Evolutionary conservation across 352 stramenopile species (phyloP).

Genomic region (Globisporangium spiculum): DNA sequence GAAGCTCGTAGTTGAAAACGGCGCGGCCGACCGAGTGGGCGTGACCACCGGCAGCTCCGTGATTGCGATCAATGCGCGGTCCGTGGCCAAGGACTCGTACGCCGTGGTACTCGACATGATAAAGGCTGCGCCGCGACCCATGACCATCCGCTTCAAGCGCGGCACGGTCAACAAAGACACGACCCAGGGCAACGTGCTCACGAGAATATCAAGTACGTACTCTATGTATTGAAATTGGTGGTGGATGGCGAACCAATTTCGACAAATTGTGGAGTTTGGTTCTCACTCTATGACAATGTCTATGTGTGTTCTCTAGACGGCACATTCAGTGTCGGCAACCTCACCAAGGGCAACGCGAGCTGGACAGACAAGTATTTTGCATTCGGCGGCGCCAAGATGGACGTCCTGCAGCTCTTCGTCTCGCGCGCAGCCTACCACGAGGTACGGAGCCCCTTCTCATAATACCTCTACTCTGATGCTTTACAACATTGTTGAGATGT

Average conservation of each 20-base stretch:
- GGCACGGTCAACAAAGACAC: constrained; percentile 63
- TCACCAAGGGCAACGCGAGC: constrained; percentile 70
- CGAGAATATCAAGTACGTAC: constrained; percentile 73
- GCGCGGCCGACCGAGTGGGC: constrained; percentile 60
- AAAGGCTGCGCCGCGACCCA: constrained; percentile 69
- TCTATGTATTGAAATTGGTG: background rate
- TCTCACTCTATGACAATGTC: constrained; percentile 13
- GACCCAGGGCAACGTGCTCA: constrained; percentile 67
- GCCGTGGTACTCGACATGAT: constrained; percentile 70
- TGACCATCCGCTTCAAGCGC: constrained; percentile 71
- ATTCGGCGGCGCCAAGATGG: constrained; percentile 76
- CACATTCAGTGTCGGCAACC: constrained; percentile 80
- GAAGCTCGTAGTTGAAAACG: constrained; percentile 81
- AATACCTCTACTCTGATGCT: background rate
- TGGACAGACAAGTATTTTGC: constrained; percentile 83
- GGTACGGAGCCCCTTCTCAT: constrained; percentile 23
- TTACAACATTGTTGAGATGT: background rate
- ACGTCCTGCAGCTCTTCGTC: constrained; percentile 83
- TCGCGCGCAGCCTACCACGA: constrained; percentile 81
- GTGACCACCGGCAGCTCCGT: constrained; percentile 69
- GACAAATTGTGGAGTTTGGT: constrained; percentile 9
- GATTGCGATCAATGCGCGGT: constrained; percentile 66
- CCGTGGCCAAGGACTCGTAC: constrained; percentile 56
- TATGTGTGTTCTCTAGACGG: constrained; percentile 39
- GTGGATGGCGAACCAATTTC: background rate